Base-by-base conservation (phyloP, 306 rosid genomes). In the Prunus armeniaca region DNA sequence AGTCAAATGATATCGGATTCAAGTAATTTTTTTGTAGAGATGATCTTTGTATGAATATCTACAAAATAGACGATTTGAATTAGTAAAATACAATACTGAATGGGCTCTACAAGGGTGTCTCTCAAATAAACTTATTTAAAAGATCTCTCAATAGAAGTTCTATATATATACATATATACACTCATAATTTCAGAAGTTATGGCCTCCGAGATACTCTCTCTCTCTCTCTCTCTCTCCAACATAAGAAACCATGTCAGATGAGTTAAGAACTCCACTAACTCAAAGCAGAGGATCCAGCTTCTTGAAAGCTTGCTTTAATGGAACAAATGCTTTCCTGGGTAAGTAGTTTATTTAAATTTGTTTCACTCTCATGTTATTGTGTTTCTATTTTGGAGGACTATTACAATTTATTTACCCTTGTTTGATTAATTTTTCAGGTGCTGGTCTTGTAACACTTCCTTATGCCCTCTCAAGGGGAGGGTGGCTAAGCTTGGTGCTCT, bases 391-490 rank as follows among this genome's bases (percentile, higher is more conserved):
- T 47, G 12, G 52, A 12, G 52, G 52, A 11, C 17, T 47, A 47
- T 10, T 13, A 3, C 52, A 13, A 47, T 47, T 47, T 47, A 13
- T 13, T 9, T 20, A 7, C 63, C n/a, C 63, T n/a, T 22, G 12
- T n/a, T 7, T 57, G 25, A 7, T 19, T 17, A 32, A 13, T 9
- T n/a, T 54, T 71, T 15, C 65, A 71, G 76, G 76, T 30, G 54
- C 54, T 71, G 76, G 76, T 32, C 50, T 72, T 27, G n/a, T 56
- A 18, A 52, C 75, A 51, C 43, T 52, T 71, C 75, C 75, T 27
- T 71, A 71, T 51, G 75, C 75, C 22, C 49, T 71, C 25, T 71
- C 75, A 52, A 71, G 75, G 7, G 75, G 64, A 50, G 75, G 75
- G 28, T 71, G 75, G 75, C 9, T 71, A 30, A 52, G 75, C 46